Evolutionary conservation across 768 basidiomycete species (phyloP).

Genomic region (Royoungia palumana): DNA sequence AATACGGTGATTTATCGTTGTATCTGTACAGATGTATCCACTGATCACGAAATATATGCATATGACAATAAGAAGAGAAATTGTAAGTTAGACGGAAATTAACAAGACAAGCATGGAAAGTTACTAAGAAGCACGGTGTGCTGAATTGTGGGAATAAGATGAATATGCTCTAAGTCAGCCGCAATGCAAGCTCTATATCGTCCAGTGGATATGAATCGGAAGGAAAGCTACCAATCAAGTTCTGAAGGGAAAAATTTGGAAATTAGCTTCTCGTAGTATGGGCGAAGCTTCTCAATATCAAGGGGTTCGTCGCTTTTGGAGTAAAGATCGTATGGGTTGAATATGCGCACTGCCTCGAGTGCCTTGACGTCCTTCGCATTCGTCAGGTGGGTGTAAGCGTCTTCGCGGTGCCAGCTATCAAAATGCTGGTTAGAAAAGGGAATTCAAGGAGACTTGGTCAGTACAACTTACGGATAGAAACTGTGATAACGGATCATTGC

Average conservation of each 20-base stretch:
- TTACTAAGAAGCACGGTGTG: background rate
- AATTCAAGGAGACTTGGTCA: background rate
- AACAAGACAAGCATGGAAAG: no score
- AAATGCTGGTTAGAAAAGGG: background rate
- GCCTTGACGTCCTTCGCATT: constrained; percentile 64
- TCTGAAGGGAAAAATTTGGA: constrained; percentile 80
- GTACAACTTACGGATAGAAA: constrained; percentile 73
- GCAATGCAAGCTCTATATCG: constrained; percentile 5
- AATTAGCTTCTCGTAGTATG: constrained; percentile 83
- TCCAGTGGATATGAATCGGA: background rate
- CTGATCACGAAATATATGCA: background rate
- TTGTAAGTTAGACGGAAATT: constrained; percentile 14
- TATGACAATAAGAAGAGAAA: constrained; percentile 1
- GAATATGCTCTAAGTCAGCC: constrained; percentile 3
- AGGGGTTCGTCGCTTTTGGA: constrained; percentile 79
- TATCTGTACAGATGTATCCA: constrained; percentile 7
- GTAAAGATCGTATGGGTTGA: constrained; percentile 95
- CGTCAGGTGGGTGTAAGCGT: constrained; percentile 77
- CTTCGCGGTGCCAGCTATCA: constrained; percentile 79
- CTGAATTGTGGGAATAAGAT: background rate
- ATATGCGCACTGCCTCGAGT: constrained; percentile 74
- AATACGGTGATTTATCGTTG: background rate
- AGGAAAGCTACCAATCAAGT: constrained; percentile 67
- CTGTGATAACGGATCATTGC: constrained; percentile 95
- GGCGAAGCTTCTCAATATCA: constrained; percentile 57